A percentile compares a stretch with the other conserved stretches of the same genome.
These are phyloP conservation scores for Irpex sp. DNA, from an alignment of 1,284 basidiomycete species.

Conservation along the genomic window DNA sequence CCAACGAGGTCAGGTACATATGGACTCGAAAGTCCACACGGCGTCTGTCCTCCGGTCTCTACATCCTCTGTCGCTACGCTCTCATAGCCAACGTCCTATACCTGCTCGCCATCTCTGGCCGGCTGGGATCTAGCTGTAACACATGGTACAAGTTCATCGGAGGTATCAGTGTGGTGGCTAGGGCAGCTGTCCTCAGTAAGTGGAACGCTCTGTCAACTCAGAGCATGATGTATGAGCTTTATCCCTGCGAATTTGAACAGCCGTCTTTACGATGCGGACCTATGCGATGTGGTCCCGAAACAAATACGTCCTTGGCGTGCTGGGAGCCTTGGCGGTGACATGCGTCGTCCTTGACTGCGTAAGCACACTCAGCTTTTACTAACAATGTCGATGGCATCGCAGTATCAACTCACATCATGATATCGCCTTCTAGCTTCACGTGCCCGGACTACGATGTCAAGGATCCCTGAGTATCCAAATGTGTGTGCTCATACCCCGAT, in stretches of 20 bases:
- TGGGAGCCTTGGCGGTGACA: constrained; percentile 24
- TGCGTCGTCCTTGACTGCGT: constrained; percentile 30
- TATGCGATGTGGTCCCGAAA: constrained; percentile 30
- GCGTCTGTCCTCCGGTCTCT: constrained; percentile 32
- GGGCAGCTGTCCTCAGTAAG: constrained; percentile 30
- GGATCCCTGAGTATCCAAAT: neutral
- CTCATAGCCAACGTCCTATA: constrained; percentile 31
- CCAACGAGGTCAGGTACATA: no score
- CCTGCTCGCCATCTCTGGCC: constrained; percentile 25
- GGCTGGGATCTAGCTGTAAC: constrained; percentile 27
- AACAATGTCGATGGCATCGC: neutral
- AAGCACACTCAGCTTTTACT: constrained; percentile 7
- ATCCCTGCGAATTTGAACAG: constrained; percentile 10
- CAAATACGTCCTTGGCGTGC: constrained; percentile 21
- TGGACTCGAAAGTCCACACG: no score
- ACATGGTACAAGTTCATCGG: constrained; percentile 28
- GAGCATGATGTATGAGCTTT: neutral
- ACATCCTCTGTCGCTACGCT: constrained; percentile 33
- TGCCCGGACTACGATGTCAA: neutral
- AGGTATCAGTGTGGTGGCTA: constrained; percentile 29
- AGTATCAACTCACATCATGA: neutral
- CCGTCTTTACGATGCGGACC: constrained; percentile 28
- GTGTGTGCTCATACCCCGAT: neutral
- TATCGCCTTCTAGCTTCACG: neutral
- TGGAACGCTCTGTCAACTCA: no score